Evolutionary conservation across 1,284 basidiomycete species (phyloP), one percentile per base, ranked within the genome.

Genomic region (Grifola frondosa): DNA sequence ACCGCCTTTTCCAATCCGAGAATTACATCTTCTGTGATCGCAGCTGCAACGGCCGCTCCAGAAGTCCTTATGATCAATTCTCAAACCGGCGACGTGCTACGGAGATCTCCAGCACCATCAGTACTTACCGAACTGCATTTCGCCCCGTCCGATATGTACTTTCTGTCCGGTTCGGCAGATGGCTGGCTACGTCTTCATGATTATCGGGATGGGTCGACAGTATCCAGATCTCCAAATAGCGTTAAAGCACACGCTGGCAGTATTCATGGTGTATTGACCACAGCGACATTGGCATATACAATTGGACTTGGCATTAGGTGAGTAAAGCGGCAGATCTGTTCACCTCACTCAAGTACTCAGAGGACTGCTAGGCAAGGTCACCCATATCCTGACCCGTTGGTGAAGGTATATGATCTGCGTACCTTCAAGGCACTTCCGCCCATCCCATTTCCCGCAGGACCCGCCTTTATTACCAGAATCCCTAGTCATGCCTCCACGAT

Each of bases 391-490:
- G 96, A 98, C 63, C 90, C 93, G 2, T 73, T 97, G 20, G 89
- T 99, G 54, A 96, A 97, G 65, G 77, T 97, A 9, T 97, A 91
- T 61, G 96, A 99, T 63, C 62, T 93, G 20, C 84, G 96, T 22
- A 88, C 78, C 30, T 79, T 97, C 70, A 81, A 85, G 25, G 74
- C 90, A 3, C 77, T 88, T 21, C 82, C 84, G 0, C 91, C 94
- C 0, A 78, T 98, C 25, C 84, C 91, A 1, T 98, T 98, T 61
- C 82, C 91, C 3, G 80, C 85, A 23, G 90, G 91, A 1, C 94
- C 96, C 0, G 82, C 91, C 0, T 92, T 95, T 59, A 85, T 97
- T 50, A 83, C 88, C 42, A 67, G 89, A 26, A 75, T 97, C 31
- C 93, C 96, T 1, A 87, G 82, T 47, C 80, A 88, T 23, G 73